Evolutionary conservation across 2,329 filamentous ascomycete species (phyloP).

Genomic region (Paracorniculantispora psalliotae): DNA sequence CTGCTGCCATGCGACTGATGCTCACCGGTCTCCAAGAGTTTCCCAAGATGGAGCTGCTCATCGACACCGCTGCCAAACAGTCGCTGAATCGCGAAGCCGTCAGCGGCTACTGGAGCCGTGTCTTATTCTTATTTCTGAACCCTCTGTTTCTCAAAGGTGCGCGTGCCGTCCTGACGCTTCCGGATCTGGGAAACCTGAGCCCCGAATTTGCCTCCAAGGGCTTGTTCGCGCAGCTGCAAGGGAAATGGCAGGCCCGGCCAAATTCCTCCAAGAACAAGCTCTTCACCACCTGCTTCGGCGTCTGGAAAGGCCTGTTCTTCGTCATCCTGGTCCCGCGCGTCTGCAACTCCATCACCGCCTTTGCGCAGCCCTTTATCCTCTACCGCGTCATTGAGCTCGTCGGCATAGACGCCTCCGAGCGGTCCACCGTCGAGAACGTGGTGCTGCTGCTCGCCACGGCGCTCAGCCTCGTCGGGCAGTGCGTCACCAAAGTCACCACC

Average conservation of each 20-base stretch:
- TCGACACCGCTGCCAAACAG: not conserved
- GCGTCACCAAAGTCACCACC: not conserved
- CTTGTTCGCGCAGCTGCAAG: not conserved
- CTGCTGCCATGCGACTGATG: too few relatives aligned
- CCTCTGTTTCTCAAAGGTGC: not conserved
- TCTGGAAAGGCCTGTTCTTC: not conserved
- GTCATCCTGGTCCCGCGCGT: not conserved
- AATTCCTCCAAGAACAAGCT: not conserved
- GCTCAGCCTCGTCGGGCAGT: not conserved
- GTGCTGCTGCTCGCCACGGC: not conserved
- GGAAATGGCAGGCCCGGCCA: not conserved
- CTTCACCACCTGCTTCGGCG: not conserved
- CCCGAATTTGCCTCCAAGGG: not conserved
- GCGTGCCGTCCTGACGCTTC: not conserved
- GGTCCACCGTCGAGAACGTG: not conserved
- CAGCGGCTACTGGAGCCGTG: not conserved
- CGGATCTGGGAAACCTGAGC: not conserved
- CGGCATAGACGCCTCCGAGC: not conserved
- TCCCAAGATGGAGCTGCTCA: not conserved
- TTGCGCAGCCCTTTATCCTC: not conserved
- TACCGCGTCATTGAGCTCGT: not conserved
- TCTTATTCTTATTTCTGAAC: not conserved
- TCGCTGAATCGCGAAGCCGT: not conserved
- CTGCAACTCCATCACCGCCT: not conserved
- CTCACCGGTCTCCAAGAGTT: not conserved